Evolutionary conservation across 2,329 filamentous ascomycete species (phyloP).

Genomic region (Neoscytalidium dimidiatum): DNA sequence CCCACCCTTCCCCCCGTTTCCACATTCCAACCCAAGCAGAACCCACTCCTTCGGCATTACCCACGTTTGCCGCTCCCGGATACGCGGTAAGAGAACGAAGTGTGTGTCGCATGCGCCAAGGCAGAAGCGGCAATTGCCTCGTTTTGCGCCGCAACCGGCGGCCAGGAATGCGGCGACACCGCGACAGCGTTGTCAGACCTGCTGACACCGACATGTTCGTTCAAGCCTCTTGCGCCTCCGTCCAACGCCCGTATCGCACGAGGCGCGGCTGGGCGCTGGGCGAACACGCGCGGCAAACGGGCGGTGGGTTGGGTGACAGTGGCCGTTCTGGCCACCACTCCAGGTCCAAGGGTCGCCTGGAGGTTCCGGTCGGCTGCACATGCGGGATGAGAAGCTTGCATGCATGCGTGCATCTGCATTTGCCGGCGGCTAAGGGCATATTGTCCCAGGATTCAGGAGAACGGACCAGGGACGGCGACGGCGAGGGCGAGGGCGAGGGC

Average conservation of each 20-base stretch:
- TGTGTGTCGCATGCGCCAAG: neutral
- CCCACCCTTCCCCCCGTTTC: neutral
- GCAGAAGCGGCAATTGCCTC: neutral
- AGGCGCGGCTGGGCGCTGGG: neutral
- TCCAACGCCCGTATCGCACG: neutral
- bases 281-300: neutral
- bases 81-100: neutral
- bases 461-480: neutral
- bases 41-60: neutral
- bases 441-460: neutral
- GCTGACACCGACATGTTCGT: neutral
- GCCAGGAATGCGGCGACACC: neutral
- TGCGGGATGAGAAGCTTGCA: neutral
- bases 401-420: no score
- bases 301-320: neutral
- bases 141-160: neutral
- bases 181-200: neutral
- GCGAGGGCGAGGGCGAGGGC: neutral
- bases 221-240: no score
- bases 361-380: neutral
- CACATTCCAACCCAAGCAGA: neutral
- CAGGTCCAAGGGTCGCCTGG: constrained; percentile 8
- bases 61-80: neutral
- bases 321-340: neutral
- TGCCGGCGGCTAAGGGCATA: neutral